phyloP scores from a whole-genome alignment of 2,329 filamentous ascomycete species.

The Sporothrix inflata region DNA sequence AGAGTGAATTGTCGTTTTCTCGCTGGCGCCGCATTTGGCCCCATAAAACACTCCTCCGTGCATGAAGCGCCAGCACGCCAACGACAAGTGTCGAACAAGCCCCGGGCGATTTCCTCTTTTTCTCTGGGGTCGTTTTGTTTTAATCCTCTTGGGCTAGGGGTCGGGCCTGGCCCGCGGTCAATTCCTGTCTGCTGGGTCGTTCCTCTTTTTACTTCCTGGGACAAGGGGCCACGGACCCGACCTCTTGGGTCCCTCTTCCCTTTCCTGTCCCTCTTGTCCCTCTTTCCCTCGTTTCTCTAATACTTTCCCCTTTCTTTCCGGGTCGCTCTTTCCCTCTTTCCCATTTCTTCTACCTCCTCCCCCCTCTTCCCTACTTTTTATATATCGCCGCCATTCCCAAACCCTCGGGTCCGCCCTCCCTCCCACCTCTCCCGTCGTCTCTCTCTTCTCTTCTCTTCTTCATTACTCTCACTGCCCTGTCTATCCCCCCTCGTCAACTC shows the following conservation, averaged over 20 bases:
- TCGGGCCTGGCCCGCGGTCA: background rate
- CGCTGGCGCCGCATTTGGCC: background rate
- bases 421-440: background rate
- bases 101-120: slow-evolving; percentile 1
- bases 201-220: background rate
- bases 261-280: background rate
- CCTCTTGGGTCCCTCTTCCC: slow-evolving; percentile 11
- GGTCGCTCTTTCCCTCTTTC: background rate
- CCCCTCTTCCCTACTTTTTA: background rate
- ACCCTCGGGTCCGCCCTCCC: background rate
- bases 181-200: slow-evolving; percentile 7
- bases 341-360: background rate
- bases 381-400: slow-evolving; percentile 18
- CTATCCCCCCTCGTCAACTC: background rate
- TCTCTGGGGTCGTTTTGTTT: background rate
- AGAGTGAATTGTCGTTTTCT: background rate
- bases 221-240: slow-evolving; percentile 4
- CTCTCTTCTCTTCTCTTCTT: background rate
- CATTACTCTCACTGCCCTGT: background rate
- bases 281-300: background rate
- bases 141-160: background rate
- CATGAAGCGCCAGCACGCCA: background rate
- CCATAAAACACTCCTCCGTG: background rate
- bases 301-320: background rate
- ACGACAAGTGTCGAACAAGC: background rate